These are phyloP conservation scores for Obelidium mucronatum DNA, from an alignment of 192 early-diverging fungal species.

Conservation along the genomic window DNA sequence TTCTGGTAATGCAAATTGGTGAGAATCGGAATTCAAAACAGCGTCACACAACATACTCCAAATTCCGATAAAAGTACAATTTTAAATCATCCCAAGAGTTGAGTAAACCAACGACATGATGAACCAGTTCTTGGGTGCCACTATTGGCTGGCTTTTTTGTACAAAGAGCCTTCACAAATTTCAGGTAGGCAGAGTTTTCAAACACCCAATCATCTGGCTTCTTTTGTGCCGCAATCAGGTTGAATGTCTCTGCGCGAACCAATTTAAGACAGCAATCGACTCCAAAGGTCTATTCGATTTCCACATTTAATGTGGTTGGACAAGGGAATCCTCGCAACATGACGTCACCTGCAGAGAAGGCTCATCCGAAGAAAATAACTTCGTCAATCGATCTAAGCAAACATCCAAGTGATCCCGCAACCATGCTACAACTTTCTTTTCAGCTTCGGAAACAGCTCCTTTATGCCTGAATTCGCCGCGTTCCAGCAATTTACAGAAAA, in stretches of 20 bases:
- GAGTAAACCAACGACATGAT: conserved; percentile 72
- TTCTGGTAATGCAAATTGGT: conserved; percentile 18
- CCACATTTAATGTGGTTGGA: neutral
- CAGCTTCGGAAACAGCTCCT: conserved; percentile 43
- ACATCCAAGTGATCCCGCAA: conserved; percentile 77
- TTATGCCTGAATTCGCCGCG: conserved; percentile 39
- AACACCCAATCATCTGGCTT: conserved; percentile 3
- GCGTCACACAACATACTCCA: conserved; percentile 49
- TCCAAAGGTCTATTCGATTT: conserved; percentile 59
- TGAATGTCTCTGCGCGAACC: conserved; percentile 69
- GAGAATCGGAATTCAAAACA: neutral
- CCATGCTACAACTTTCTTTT: conserved; percentile 73
- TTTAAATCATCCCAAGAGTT: conserved; percentile 87
- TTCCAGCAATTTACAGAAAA: conserved; percentile 60
- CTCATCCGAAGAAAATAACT: conserved; percentile 64
- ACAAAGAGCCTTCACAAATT: conserved; percentile 20
- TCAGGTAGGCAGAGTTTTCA: conserved; percentile 61
- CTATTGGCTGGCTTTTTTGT: neutral
- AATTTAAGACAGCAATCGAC: conserved; percentile 76
- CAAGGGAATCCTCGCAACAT: neutral
- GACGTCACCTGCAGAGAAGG: conserved; percentile 71
- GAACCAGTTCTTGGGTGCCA: conserved; percentile 47
- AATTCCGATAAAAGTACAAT: conserved; percentile 80
- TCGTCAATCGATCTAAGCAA: conserved; percentile 65
- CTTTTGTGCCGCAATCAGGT: conserved; percentile 24